A percentile compares a stretch with the other conserved stretches of the same genome.
Conservation (phyloP, 768 basidiomycete genomes). For the Coprinopsis strossmayeri region DNA sequence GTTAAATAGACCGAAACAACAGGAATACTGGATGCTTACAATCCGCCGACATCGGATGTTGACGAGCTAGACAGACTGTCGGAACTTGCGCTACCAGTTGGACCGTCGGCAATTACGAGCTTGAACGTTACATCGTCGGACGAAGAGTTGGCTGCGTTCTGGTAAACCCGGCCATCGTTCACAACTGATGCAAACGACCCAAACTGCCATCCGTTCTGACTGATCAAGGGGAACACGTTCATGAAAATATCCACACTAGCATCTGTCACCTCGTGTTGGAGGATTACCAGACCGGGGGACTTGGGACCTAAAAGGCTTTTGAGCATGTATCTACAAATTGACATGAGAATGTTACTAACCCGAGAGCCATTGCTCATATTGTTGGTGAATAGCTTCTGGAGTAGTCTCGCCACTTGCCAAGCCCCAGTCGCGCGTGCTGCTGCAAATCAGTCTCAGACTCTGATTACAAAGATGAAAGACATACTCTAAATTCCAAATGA, state of each 20-base stretch:
- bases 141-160: conserved; percentile 34
- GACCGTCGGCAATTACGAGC: conserved; percentile 15
- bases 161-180: conserved; percentile 34
- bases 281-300: conserved; percentile 68
- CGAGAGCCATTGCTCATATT: conserved; percentile 52
- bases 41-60: too few relatives aligned
- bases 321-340: not conserved
- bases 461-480: too few relatives aligned
- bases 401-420: conserved; percentile 41
- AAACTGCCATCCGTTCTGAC: conserved; percentile 65
- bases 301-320: conserved; percentile 44
- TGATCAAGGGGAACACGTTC: conserved; percentile 54
- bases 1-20: too few relatives aligned
- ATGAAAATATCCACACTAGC: conserved; percentile 63
- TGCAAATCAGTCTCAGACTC: too few relatives aligned
- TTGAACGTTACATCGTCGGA: conserved; percentile 26
- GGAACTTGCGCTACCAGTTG: too few relatives aligned
- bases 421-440: conserved; percentile 79
- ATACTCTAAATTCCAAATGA: conserved; percentile 94
- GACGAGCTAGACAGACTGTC: too few relatives aligned
- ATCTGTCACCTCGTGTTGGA: conserved; percentile 77
- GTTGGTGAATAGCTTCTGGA: conserved; percentile 34
- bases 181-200: conserved; percentile 45
- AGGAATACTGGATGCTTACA: too few relatives aligned
- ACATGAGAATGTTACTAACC: conserved; percentile 24